Evolutionary conservation across 2,329 filamentous ascomycete genomes (phyloP).

Genomic region (Calonectria ilicicola): DNA sequence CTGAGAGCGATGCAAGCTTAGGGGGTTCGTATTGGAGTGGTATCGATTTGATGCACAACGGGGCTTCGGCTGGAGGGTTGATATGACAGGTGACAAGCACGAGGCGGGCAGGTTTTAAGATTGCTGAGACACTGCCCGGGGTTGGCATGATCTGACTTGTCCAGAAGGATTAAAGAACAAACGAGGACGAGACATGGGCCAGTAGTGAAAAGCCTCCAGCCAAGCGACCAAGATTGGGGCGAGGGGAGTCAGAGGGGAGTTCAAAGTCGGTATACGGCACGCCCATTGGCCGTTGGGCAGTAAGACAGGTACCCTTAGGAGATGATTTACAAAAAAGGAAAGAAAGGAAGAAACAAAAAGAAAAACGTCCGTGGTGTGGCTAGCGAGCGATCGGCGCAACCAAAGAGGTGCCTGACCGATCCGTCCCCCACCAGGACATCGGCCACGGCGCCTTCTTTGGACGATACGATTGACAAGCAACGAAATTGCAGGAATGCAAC

Average conservation of each 20-base stretch:
- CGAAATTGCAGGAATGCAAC: slow-evolving; percentile 40
- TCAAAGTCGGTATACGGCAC: not conserved
- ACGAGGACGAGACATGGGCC: not conserved
- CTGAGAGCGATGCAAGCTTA: not conserved
- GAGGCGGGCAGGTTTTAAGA: slow-evolving; percentile 3
- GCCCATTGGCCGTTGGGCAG: not conserved
- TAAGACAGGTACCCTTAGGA: not conserved
- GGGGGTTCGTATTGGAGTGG: not conserved
- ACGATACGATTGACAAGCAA: not conserved
- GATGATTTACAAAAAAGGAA: not conserved
- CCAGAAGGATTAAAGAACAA: not conserved
- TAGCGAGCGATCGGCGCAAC: not conserved
- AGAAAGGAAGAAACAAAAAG: not conserved
- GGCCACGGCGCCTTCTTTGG: not conserved
- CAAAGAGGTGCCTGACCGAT: not conserved
- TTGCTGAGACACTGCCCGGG: slow-evolving; percentile 3
- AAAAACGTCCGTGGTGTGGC: not conserved
- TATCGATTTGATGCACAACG: slow-evolving; percentile 1
- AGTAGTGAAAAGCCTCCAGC: not conserved
- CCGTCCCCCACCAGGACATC: not conserved
- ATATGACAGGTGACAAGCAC: slow-evolving; percentile 20
- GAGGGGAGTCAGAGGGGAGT: not conserved
- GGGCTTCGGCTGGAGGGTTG: not conserved
- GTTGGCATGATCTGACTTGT: not conserved
- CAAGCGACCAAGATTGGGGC: not conserved